Base-by-base conservation (phyloP, 495 filamentous ascomycete genomes). In the Xylaria palmicola region DNA sequence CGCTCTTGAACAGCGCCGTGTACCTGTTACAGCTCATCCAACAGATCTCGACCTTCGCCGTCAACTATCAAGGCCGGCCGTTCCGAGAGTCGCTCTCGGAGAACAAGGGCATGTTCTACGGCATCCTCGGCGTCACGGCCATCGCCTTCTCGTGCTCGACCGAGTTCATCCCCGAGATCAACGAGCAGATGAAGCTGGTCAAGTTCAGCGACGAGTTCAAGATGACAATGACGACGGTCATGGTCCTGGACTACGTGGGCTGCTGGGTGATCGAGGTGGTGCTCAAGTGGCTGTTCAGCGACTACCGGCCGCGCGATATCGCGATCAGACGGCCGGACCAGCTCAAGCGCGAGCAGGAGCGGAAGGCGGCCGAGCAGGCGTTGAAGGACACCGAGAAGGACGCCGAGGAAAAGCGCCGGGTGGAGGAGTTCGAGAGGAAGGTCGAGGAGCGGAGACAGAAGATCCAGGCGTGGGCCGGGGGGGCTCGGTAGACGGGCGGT, bases 11-110 rank as follows among this genome's bases (percentile, higher is more conserved):
- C 81, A 91, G 87, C 60, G 94, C 95, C 54, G 90, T 99, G 67
- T 99, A 99, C 77, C 90, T 99, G 43, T 86, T 99, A 3, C 95
- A 98, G 68, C 85, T 99, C 44, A 98, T 99, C 76, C 94, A 99
- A 75, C 95, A 99, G 71, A 97, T 99, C 69, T 98, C 94, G 10
- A 99, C 94, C 8, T 99, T 99, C 70, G 93, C 94, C 37, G 94
- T 98, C 83, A 99, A 99, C 81, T 99, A 99, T 79, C 94, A 99
- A 74, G 94, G 94, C 56, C 89, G 94, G 22, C 94, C 94, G 3
- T 99, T 99, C 87, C 89, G 94, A 57, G 94, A 99, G 75, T 88
- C 89, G 8, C 91, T 99, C 54, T 85, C 88, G 1, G 95, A 98
- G 79, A 99, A 99, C 79, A 86, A 85, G 67, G 91, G 91, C 70